These are phyloP conservation scores for Cylindrotheca closterium DNA, from an alignment of 108 stramenopile species.

Conservation along the genomic window DNA sequence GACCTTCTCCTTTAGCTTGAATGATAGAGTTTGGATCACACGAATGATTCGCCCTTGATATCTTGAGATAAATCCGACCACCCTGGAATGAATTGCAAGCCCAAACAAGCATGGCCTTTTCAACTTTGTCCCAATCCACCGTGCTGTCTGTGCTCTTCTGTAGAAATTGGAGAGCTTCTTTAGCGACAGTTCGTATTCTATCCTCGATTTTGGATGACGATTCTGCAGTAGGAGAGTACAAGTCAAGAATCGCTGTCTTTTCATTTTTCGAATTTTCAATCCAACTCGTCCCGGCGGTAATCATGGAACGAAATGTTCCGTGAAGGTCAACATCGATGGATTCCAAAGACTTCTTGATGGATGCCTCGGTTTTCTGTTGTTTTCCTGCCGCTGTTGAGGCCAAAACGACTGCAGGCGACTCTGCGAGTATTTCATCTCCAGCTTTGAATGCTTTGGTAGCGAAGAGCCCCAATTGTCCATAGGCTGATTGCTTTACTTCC, in stretches of 20 bases:
- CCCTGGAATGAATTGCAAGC: slow-evolving; percentile 85
- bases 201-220: slow-evolving; percentile 32
- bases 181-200: slow-evolving; percentile 38
- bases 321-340: slow-evolving; percentile 7
- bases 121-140: slow-evolving; percentile 19
- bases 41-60: slow-evolving; percentile 74
- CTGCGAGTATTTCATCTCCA: slow-evolving; percentile 70
- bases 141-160: slow-evolving; percentile 7
- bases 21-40: slow-evolving; percentile 83
- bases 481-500: slow-evolving; percentile 46
- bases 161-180: slow-evolving; percentile 41
- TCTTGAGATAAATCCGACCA: slow-evolving; percentile 59
- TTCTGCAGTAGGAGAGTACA: slow-evolving; percentile 55
- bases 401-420: slow-evolving; percentile 51
- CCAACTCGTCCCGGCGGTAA: slow-evolving; percentile 52
- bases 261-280: slow-evolving; percentile 19
- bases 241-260: slow-evolving; percentile 32
- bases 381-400: slow-evolving; percentile 12
- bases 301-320: slow-evolving; percentile 64
- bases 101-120: slow-evolving; percentile 61
- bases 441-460: slow-evolving; percentile 52
- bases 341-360: slow-evolving; percentile 24
- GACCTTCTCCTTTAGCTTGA: slow-evolving; percentile 18
- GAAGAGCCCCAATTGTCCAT: slow-evolving; percentile 55
- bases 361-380: slow-evolving; percentile 22